A percentile compares a stretch with the other conserved stretches of the same genome.
phyloP scores from a whole-genome alignment of 1,284 basidiomycete genomes.

The Tilletia horrida region DNA sequence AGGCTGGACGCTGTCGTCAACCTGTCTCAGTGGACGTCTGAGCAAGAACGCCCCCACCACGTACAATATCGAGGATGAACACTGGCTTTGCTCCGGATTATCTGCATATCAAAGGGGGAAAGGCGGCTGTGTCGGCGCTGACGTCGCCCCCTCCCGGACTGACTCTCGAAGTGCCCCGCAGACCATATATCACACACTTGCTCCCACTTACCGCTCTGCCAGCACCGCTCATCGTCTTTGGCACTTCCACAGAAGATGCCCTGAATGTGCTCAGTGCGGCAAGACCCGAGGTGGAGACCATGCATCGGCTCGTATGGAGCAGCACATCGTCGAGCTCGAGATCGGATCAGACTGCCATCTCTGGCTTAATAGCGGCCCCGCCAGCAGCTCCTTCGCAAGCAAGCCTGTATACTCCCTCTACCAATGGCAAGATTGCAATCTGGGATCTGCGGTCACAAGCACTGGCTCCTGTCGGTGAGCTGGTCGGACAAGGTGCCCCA shows the following conservation, averaged over 20 bases:
- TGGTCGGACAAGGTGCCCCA: background rate
- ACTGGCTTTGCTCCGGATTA: background rate
- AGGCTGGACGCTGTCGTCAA: no score
- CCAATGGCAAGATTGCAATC: slow-evolving; percentile 8
- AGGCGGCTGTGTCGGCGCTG: background rate
- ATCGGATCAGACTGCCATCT: background rate
- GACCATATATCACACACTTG: slow-evolving; percentile 12
- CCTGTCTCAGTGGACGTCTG: no score
- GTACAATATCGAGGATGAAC: no score
- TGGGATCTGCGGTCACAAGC: background rate
- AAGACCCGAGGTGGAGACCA: background rate
- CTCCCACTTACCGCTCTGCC: background rate
- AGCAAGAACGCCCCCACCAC: no score
- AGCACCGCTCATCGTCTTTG: slow-evolving; percentile 2
- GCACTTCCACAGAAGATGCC: slow-evolving; percentile 3
- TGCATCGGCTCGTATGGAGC: background rate
- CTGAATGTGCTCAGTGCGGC: background rate
- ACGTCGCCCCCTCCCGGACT: slow-evolving; percentile 5
- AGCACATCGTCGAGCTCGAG: background rate
- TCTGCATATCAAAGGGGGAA: background rate
- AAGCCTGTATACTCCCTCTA: background rate
- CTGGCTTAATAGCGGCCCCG: background rate
- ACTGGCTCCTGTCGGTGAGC: background rate
- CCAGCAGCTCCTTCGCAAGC: slow-evolving; percentile 2
- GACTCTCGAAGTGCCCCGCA: background rate